phyloP scores from a whole-genome alignment of 495 filamentous ascomycete species.

The Hypoxylon lienhwacheense region DNA sequence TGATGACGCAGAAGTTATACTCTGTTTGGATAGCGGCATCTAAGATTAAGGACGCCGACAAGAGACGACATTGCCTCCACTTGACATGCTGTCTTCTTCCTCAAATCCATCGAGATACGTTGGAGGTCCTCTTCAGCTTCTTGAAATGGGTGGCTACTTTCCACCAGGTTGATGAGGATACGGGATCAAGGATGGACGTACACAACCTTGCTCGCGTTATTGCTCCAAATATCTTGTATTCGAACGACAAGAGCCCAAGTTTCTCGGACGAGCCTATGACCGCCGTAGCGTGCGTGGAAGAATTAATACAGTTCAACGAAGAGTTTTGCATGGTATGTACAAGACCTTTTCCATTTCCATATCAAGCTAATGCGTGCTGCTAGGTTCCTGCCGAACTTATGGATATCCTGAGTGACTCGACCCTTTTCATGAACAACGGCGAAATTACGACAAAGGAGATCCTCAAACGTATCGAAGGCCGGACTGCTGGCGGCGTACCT shows the following conservation, averaged over 20 bases:
- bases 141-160: constrained; percentile 98
- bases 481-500: constrained; percentile 60
- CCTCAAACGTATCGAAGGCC: constrained; percentile 81
- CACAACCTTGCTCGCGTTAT: constrained; percentile 99
- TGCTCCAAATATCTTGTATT: constrained; percentile 90
- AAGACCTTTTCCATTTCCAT: not conserved
- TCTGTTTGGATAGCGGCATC: constrained; percentile 86
- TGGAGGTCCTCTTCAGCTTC: constrained; percentile 94
- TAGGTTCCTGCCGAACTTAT: constrained; percentile 93
- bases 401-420: constrained; percentile 78
- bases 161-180: constrained; percentile 89
- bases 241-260: constrained; percentile 61
- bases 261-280: constrained; percentile 84
- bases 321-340: constrained; percentile 89
- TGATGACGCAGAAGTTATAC: constrained; percentile 94
- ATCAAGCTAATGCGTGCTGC: constrained; percentile 29
- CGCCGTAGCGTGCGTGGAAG: constrained; percentile 88
- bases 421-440: constrained; percentile 73
- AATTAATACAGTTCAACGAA: constrained; percentile 88
- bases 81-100: constrained; percentile 91
- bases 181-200: constrained; percentile 97
- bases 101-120: constrained; percentile 86
- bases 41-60: constrained; percentile 83
- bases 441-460: constrained; percentile 98
- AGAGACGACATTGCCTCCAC: constrained; percentile 82